Base-by-base conservation (phyloP, 345 rosid genomes). In the Populus euphratica region DNA sequence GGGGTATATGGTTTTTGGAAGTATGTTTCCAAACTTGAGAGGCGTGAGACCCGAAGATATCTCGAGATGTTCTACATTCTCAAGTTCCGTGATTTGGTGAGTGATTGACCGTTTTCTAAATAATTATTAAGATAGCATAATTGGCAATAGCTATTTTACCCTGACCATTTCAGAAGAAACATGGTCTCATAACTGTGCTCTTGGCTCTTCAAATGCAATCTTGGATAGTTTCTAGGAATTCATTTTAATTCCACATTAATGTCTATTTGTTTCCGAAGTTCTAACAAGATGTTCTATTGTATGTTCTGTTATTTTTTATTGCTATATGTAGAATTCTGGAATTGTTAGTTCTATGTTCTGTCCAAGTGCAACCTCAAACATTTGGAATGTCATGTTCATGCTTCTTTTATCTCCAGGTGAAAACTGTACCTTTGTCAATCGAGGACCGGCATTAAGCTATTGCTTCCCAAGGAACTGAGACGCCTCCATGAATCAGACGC, bases 41-140 rank as follows among this genome's bases (percentile, higher is more conserved):
- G 99, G 83, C 95, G 88, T 8, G 99, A 94, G 87, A 90, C 94
- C 67, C 86, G 94, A 16, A 73, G 99, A 84, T 96, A 96, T 81
- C 97, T 96, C 20, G 98, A 96, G 85, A 96, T 96, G 99, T 96
- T 96, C 88, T 94, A 96, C 86, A 89, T 92, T 83, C 97, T 96
- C 76, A 96, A 94, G 83, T 92, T 88, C 81, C 98, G 97, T 21
- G 90, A 88, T 76, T 81, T 94, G 93, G 99, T 96, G 54, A 88
- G 90, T 73, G 13, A 68, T 63, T 47, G 1, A 25, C 39, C 66
- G 21, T 12, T 49, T 7, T n/a, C 6, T 2, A 52, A 52, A 25
- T 59, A 38, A 43, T 77, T 70, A 4, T 13, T 8, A 8, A 25
- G 16, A 33, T 41, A 39, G 1, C 25, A 16, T 69, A 56, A 5